These are phyloP conservation scores for Chenopodium quinoa DNA, from an alignment of 148 eudicot genomes.

Conservation along the genomic window DNA sequence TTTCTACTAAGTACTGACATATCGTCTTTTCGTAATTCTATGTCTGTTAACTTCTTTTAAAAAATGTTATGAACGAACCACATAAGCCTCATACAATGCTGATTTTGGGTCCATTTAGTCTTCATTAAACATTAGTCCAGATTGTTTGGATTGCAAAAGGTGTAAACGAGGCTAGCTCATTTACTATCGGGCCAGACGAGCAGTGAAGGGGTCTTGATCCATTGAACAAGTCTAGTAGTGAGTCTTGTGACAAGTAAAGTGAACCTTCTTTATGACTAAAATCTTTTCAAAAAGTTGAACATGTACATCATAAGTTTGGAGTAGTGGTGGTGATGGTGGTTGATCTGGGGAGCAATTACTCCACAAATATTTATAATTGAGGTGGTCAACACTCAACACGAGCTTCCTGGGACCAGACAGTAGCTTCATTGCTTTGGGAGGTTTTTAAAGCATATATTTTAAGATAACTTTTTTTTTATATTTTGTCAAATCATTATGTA, in stretches of 20 bases:
- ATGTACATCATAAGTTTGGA: neutral
- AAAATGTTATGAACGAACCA: no score
- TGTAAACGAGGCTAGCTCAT: neutral
- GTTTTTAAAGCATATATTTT: neutral
- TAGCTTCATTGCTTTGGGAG: conserved; percentile 13
- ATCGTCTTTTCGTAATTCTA: no score
- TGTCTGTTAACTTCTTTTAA: no score
- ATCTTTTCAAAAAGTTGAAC: neutral
- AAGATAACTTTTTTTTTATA: conserved; percentile 9
- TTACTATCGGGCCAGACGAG: no score
- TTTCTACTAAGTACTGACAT: neutral
- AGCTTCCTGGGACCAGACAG: conserved; percentile 21
- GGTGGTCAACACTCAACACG: conserved; percentile 11
- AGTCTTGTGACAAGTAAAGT: neutral
- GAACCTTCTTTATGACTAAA: neutral
- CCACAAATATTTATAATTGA: neutral
- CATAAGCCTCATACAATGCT: no score
- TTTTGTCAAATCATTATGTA: conserved; percentile 6
- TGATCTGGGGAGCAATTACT: neutral
- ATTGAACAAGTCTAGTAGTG: neutral
- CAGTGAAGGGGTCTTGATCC: neutral
- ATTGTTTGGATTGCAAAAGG: neutral
- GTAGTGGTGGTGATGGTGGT: neutral
- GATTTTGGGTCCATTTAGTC: neutral
- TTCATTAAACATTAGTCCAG: neutral